phyloP scores from a whole-genome alignment of 495 filamentous ascomycete species.

The Amniculicola lignicola region DNA sequence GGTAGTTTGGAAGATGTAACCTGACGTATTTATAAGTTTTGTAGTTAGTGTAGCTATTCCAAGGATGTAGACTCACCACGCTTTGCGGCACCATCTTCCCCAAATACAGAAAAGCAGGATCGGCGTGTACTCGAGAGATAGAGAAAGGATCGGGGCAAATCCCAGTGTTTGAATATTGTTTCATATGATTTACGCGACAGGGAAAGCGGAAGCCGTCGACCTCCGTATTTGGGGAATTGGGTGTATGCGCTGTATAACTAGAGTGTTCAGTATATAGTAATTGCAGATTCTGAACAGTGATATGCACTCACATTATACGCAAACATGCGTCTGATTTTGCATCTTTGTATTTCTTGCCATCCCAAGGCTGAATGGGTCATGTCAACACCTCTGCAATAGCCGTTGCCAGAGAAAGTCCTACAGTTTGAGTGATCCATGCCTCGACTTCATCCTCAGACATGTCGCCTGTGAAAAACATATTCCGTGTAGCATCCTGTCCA shows the following conservation, averaged over 20 bases:
- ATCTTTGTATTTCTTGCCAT: too few species aligned
- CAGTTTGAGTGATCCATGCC: too few species aligned
- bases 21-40: too few species aligned
- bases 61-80: not conserved
- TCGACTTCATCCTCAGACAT: not conserved
- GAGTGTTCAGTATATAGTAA: slow-evolving; percentile 62
- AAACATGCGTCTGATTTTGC: too few species aligned
- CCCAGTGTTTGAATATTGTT: not conserved
- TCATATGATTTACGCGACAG: not conserved
- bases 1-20: not conserved
- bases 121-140: not conserved
- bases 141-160: not conserved
- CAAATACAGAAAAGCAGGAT: not conserved
- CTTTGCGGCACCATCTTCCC: not conserved
- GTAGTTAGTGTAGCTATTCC: not conserved
- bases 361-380: too few species aligned
- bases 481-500: too few species aligned
- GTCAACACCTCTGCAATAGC: too few species aligned
- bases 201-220: not conserved
- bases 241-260: not conserved
- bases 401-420: too few species aligned
- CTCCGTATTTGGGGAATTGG: not conserved
- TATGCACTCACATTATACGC: too few species aligned
- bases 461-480: too few species aligned
- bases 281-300: too few species aligned